Conservation (phyloP, 1,284 basidiomycete species). For the Fomitiporia mediterranea region DNA sequence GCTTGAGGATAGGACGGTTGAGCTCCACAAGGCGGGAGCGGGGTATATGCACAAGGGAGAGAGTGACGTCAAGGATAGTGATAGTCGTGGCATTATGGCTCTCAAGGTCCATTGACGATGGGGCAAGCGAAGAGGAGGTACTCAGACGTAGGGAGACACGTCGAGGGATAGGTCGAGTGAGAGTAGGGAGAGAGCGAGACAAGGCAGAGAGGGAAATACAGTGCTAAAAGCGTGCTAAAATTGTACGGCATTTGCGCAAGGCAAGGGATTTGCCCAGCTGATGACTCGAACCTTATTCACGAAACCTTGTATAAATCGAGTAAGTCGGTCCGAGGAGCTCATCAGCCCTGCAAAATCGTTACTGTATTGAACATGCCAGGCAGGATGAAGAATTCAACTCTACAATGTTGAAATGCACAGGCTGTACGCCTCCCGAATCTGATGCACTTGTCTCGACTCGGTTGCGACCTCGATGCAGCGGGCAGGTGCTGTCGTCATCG, state of each 20-base stretch:
- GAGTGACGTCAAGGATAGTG: conserved; percentile 60
- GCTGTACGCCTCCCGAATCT: no score
- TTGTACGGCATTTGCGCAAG: background rate
- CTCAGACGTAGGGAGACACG: background rate
- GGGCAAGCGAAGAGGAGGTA: background rate
- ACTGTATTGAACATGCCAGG: no score
- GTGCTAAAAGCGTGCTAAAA: background rate
- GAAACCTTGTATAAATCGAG: conserved; percentile 1
- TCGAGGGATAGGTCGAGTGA: background rate
- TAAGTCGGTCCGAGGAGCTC: background rate
- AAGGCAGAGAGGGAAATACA: background rate
- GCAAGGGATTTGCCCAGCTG: conserved; percentile 1
- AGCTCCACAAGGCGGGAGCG: conserved; percentile 56
- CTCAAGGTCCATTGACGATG: conserved; percentile 6
- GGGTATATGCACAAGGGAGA: conserved; percentile 68
- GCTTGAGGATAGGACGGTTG: conserved; percentile 58
- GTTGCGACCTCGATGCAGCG: no score
- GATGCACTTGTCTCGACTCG: no score
- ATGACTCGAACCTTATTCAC: conserved; percentile 2
- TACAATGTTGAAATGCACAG: background rate
- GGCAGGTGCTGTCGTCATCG: background rate
- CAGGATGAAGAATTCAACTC: no score
- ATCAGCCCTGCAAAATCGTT: no score
- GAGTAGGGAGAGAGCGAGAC: conserved; percentile 3
- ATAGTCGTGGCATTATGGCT: conserved; percentile 44